Base-by-base conservation (phyloP, 2,329 filamentous ascomycete species). In the Aspergillus brunneoviolaceus region DNA sequence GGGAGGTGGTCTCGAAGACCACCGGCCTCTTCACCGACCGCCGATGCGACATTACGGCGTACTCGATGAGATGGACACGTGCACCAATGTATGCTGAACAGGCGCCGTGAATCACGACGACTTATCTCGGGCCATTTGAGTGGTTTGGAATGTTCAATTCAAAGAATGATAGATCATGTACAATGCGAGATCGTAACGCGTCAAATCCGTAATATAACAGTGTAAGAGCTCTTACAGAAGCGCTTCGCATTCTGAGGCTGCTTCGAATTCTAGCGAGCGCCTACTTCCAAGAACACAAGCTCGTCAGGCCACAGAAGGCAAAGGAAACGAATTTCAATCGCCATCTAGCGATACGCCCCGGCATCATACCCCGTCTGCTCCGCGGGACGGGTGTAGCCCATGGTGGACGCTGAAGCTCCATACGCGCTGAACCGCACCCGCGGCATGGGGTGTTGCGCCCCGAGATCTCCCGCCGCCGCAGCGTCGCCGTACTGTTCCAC, bases 361-460 rank as follows among this genome's bases (percentile, higher is more conserved):
- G 73, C 67, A 39, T 76, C 75, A 71, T 77, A 77, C 2, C 65
- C 67, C 25, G 74, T 76, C 61, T 76, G 70, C 61, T 73, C 69
- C 21, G 61, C 55, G 2, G 69, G 69, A 45, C 65, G 63, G 12
- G 58, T 60, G 63, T 77, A 68, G 12, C 63, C 68, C 10, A 35
- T 14, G 4, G 33, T 12, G 39, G 39, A 16, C 39, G 59, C 65
- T 49, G 53, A 33, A 39, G 57, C 65, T 52, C 67, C 66, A 60
- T 63, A 64, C 48, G 61, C 55, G 49, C 64, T 67, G 58, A 69
- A 71, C 11, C 65, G 60, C 51, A 65, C 66, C 25, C 67, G 47
- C 1, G 64, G 58, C 4, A 45, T 6, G 7, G 6, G 39, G n/a
- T 16, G 16, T 56, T 65, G 47, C 61, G 62, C 21, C 64, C 63